These are phyloP conservation scores for Tubosaeta brunneosetosa DNA, from an alignment of 768 basidiomycete genomes.

Conservation along the genomic window DNA sequence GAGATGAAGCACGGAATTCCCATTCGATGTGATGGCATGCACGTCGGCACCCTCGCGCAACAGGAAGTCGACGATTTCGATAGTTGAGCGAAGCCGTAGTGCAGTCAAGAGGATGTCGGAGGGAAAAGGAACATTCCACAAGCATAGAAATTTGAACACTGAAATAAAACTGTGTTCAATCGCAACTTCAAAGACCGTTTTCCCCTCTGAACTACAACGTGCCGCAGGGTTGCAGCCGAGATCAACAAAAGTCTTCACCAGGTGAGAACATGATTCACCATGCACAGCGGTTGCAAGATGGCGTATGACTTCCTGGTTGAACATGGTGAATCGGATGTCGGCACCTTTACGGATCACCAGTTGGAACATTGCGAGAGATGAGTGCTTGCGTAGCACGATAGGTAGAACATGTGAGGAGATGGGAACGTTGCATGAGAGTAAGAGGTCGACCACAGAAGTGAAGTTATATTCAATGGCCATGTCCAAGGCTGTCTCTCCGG, in stretches of 20 bases:
- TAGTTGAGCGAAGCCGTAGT: neutral
- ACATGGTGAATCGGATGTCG: too few species aligned
- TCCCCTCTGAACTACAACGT: neutral
- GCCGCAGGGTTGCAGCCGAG: neutral
- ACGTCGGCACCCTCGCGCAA: neutral
- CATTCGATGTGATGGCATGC: neutral
- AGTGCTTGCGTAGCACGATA: too few species aligned
- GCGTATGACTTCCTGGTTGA: too few species aligned
- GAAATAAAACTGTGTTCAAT: neutral
- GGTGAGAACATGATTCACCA: neutral
- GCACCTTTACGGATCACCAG: too few species aligned
- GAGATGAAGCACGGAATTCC: neutral
- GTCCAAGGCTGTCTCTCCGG: too few species aligned
- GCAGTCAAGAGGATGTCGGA: neutral
- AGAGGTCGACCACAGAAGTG: too few species aligned
- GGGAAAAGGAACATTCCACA: neutral
- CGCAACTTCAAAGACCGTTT: neutral
- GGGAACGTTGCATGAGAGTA: neutral
- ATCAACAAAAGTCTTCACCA: neutral
- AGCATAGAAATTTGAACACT: neutral
- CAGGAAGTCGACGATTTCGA: neutral
- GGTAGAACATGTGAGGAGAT: too few species aligned
- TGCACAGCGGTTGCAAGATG: too few species aligned
- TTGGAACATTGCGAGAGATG: too few species aligned
- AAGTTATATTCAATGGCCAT: too few species aligned